Base-by-base conservation (phyloP, 2,329 filamentous ascomycete genomes). In the Fusarium tanahbumbuense region DNA sequence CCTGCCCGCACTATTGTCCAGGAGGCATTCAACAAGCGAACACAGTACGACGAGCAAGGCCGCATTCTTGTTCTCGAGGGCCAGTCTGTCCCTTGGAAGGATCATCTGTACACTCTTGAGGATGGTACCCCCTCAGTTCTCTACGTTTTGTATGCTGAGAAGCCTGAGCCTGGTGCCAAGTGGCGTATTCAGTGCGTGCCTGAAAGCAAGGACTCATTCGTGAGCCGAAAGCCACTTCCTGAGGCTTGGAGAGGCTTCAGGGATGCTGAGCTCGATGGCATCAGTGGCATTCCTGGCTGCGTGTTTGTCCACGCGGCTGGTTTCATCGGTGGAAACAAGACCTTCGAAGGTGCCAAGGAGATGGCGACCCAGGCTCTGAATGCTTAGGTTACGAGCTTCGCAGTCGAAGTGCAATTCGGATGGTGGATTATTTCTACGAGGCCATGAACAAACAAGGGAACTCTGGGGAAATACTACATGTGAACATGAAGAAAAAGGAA, bases 181-280 rank as follows among this genome's bases (percentile, higher is more conserved):
- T 98, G 96, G 96, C 89, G 96, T 61, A 92, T 99, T 66, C 94
- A 98, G 81, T 91, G 92, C 68, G 96, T 98, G n/a, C 92, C 93
- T 49, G 89, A 92, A 62, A 88, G 89, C 79, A 91, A 92, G 79
- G 91, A 93, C 77, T 96, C 93, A 64, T 99, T 99, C 78, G 87
- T 93, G 80, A 98, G 94, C 83, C 89, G 96, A 74, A 97, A 96
- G 83, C 91, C 94, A 45, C 85, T 99, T 72, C 95, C 95, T 7
- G 93, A 97, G 81, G 87, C 90, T 20, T 99, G 96, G 96, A 90
- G 95, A 76, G 96, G 96, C 10, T 90, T 97, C 71, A 87, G 96
- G 42, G 96, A 98, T 77, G 90, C 92, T 73, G 90, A 94, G 80
- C 85, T 99, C 56, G 93, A 95, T 79, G 86, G 87, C 73, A 85